These are phyloP conservation scores for Wallacemonas rigidus DNA, from an alignment of 208 protist species.

Conservation along the genomic window DNA sequence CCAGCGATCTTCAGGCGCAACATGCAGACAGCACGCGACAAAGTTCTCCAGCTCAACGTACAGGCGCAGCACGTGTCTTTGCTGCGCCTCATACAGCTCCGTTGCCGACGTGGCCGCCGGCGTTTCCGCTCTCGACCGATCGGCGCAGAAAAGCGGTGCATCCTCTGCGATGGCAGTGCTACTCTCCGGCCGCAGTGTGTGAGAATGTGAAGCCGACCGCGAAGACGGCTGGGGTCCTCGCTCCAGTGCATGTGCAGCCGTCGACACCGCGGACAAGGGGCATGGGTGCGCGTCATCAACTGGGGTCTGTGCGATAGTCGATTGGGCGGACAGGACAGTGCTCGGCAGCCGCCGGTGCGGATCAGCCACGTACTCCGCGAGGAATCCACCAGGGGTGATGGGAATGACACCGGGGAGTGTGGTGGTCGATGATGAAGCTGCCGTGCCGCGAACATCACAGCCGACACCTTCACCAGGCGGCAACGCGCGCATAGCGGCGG, in stretches of 20 bases:
- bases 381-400: constrained; percentile 16
- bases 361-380: constrained; percentile 17
- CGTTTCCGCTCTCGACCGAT: background rate
- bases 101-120: background rate
- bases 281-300: background rate
- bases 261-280: no score
- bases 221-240: background rate
- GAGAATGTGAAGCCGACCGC: background rate
- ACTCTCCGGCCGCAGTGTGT: no score
- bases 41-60: constrained; percentile 64
- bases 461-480: no score
- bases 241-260: no score
- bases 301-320: background rate
- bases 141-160: background rate
- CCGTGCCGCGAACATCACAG: no score
- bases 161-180: background rate
- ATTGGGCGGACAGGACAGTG: background rate
- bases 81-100: constrained; percentile 18
- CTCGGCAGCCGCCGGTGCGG: constrained; percentile 1
- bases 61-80: constrained; percentile 33
- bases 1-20: constrained; percentile 65
- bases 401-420: constrained; percentile 9
- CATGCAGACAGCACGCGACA: constrained; percentile 47
- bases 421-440: background rate
- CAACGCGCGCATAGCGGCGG: no score